Conservation (phyloP, 192 early-diverging fungal genomes). For the Coemansia sp. region DNA sequence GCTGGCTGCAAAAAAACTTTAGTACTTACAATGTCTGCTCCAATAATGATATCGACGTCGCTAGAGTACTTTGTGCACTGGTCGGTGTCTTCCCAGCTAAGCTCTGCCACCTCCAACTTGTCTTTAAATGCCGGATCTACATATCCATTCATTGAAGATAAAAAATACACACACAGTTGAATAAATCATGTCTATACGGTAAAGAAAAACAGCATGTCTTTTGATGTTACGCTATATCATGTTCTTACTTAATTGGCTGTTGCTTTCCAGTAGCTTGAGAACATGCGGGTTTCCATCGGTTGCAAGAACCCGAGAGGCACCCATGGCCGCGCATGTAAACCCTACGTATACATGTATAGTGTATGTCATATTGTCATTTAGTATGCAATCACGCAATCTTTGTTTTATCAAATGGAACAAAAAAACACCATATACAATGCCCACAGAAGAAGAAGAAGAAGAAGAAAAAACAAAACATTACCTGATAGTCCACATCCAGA, state of each 20-base stretch:
- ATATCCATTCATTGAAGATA: too few relatives aligned
- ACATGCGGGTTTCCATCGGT: conserved; percentile 29
- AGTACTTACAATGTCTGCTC: conserved; percentile 49
- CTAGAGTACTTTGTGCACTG: conserved; percentile 20
- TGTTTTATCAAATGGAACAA: neutral
- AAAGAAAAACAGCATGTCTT: too few relatives aligned
- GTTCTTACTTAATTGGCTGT: conserved; percentile 39
- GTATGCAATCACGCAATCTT: neutral
- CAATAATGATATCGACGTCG: conserved; percentile 41
- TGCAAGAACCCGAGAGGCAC: conserved; percentile 30
- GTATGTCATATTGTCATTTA: neutral
- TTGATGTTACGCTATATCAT: too few relatives aligned
- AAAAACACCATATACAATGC: neutral
- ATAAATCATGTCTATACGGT: neutral
- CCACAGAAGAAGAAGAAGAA: neutral
- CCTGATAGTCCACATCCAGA: conserved; percentile 46
- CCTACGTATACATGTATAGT: conserved; percentile 20
- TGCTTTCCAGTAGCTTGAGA: conserved; percentile 32
- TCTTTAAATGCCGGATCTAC: conserved; percentile 36
- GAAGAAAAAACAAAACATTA: conserved; percentile 1
- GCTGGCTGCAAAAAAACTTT: too few relatives aligned
- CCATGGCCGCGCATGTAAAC: conserved; percentile 43
- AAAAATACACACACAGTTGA: too few relatives aligned
- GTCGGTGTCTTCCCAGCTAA: conserved; percentile 35
- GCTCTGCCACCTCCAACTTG: conserved; percentile 26